These are phyloP conservation scores for Boletales sp. DNA, from an alignment of 768 basidiomycete species.

Conservation along the genomic window DNA sequence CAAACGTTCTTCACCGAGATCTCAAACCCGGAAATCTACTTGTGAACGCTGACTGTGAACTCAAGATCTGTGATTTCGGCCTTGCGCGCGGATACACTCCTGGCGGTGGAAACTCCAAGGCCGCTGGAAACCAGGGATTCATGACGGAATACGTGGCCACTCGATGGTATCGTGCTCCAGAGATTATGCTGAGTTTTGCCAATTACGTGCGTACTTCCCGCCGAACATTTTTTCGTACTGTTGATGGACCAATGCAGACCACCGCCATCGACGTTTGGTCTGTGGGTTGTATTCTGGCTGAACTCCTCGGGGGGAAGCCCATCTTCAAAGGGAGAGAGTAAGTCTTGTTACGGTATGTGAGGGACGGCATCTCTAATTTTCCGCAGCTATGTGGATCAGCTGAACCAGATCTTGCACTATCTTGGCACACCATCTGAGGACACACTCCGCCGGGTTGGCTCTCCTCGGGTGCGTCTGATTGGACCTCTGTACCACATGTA, in stretches of 20 bases:
- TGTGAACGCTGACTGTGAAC: slow-evolving; percentile 97
- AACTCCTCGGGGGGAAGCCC: slow-evolving; percentile 89
- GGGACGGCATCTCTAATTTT: slow-evolving; percentile 1
- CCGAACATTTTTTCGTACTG: background rate
- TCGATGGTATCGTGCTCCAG: slow-evolving; percentile 96
- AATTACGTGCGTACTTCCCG: slow-evolving; percentile 66
- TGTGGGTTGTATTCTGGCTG: slow-evolving; percentile 92
- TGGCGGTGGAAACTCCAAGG: slow-evolving; percentile 67
- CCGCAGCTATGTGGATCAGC: slow-evolving; percentile 90
- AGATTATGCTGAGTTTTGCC: slow-evolving; percentile 98
- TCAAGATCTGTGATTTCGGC: slow-evolving; percentile 99
- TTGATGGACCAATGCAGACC: slow-evolving; percentile 45
- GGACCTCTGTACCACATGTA: background rate
- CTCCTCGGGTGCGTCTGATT: slow-evolving; percentile 67
- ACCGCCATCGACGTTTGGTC: slow-evolving; percentile 96
- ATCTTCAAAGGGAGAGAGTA: slow-evolving; percentile 98
- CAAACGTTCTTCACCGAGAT: slow-evolving; percentile 95
- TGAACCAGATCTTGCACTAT: slow-evolving; percentile 97
- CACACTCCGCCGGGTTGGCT: slow-evolving; percentile 92
- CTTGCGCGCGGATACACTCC: slow-evolving; percentile 92
- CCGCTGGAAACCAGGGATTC: slow-evolving; percentile 85
- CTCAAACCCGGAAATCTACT: slow-evolving; percentile 93
- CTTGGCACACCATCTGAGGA: slow-evolving; percentile 98
- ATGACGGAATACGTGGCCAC: slow-evolving; percentile 99
- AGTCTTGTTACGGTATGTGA: slow-evolving; percentile 27